Evolutionary conservation across 495 filamentous ascomycete species (phyloP).

Genomic region (Penicillium goetzii): DNA sequence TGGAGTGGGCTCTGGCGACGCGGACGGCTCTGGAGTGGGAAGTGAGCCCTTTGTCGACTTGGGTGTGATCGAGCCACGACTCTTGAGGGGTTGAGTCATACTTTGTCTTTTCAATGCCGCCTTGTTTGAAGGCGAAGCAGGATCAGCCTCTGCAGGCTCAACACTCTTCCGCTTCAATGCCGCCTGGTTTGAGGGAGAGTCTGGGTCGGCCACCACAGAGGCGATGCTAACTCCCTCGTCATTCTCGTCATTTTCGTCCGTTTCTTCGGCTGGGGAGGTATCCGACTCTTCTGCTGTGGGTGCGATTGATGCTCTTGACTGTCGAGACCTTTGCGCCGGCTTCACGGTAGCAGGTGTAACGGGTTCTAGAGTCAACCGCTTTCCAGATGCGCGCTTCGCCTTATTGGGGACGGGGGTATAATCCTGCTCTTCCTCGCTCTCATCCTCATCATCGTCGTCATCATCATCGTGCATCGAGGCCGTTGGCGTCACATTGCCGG

Average conservation of each 20-base stretch:
- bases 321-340: conserved; percentile 40
- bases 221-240: conserved; percentile 46
- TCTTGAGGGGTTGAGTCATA: conserved; percentile 61
- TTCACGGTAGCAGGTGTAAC: conserved; percentile 48
- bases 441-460: conserved; percentile 55
- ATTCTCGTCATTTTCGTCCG: conserved; percentile 30
- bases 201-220: conserved; percentile 52
- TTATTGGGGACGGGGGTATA: conserved; percentile 73
- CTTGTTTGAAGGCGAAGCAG: conserved; percentile 66
- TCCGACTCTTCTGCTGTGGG: conserved; percentile 35
- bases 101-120: conserved; percentile 67
- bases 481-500: conserved; percentile 57
- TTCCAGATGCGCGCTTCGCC: conserved; percentile 50
- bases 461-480: conserved; percentile 46
- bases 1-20: conserved; percentile 54
- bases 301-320: conserved; percentile 29
- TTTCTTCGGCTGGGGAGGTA: conserved; percentile 38
- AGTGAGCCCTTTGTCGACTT: conserved; percentile 52
- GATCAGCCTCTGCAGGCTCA: conserved; percentile 50
- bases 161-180: conserved; percentile 61
- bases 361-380: conserved; percentile 61
- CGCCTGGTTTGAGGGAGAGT: conserved; percentile 65
- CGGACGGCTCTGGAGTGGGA: conserved; percentile 62
- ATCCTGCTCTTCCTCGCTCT: conserved; percentile 70
- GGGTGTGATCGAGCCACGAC: conserved; percentile 51